Base-by-base conservation (phyloP, 2,329 filamentous ascomycete species). In the Arthrocladium fulminans region DNA sequence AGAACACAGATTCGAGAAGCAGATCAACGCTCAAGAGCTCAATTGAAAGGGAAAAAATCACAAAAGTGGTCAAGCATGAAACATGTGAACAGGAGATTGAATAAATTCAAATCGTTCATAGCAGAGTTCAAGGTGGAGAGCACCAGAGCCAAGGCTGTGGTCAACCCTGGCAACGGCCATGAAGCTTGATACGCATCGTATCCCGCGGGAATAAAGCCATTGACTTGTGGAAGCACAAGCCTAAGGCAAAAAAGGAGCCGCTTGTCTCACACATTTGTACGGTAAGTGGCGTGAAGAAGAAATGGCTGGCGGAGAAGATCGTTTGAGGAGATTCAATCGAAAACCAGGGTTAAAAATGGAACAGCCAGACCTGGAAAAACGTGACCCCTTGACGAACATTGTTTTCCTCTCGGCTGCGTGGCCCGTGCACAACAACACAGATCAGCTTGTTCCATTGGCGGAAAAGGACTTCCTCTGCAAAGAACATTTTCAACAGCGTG, bases 61-160 rank as follows among this genome's bases (percentile, higher is more conserved):
- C 17, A n/a, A 44, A 44, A 3, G 12, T 7, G 41, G 15, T 13
- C 25, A n/a, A 35, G 5, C 10, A 35, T 7, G 32, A 5, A 35
- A 35, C 32, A 35, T 15, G n/a, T 35, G 32, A 41, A 20, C 8
- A 7, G 22, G 22, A 41, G 24, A 41, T 41, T 25, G n/a, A 13
- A 17, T 24, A n/a, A 25, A 13, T 12, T n/a, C 30, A 44, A n/a
- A 32, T 32, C 20, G 17, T 30, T 32, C 19, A 23, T 19, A 32
- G 41, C 41, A 27, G 41, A 44, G 41, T 32, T 30, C 8, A 27
- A 44, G 25, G 41, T 44, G 41, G 41, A 44, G 41, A 24, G 17
- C 15, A 22, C 37, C 17, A 40, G 19, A 24, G n/a, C 9, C 5
- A 40, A 40, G 37, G 23, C 17, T 9, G 19, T 9, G 17, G 37